Percentiles rank a stretch among this genome's conserved stretches.
Evolutionary conservation across 306 rosid genomes (phyloP).

Genomic region (Acacia melanoxylon): DNA sequence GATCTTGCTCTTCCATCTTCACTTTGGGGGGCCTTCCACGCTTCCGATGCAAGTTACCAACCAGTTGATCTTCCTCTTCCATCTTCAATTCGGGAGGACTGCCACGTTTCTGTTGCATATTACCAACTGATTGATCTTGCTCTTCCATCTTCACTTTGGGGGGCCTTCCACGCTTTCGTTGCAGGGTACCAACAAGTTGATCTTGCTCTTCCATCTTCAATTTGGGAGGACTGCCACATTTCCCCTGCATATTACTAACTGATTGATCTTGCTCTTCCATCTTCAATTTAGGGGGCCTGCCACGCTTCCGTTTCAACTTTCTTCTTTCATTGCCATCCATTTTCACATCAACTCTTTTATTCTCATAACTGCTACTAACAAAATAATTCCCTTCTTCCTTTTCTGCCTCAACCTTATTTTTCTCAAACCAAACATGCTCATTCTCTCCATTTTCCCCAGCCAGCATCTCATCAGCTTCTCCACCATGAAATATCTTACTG

Average conservation of each 20-base stretch:
- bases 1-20: neutral
- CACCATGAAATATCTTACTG: slow-evolving; percentile 12
- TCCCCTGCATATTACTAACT: neutral
- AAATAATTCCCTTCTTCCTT: slow-evolving; percentile 26
- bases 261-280: neutral
- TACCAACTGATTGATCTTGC: neutral
- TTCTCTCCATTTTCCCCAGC: slow-evolving; percentile 8
- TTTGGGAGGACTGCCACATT: neutral
- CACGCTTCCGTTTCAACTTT: slow-evolving; percentile 4
- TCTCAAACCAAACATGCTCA: slow-evolving; percentile 27
- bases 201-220: neutral
- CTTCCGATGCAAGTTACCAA: neutral
- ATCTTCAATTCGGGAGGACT: no score
- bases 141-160: neutral
- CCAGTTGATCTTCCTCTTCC: neutral
- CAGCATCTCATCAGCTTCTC: slow-evolving; percentile 27
- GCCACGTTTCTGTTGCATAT: neutral
- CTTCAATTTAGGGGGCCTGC: slow-evolving; percentile 3
- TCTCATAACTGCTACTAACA: slow-evolving; percentile 11
- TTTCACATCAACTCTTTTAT: neutral
- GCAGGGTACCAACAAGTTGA: neutral
- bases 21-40: neutral
- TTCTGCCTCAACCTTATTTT: slow-evolving; percentile 17
- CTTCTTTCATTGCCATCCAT: neutral
- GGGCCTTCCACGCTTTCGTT: neutral